Evolutionary conservation across 2,329 filamentous ascomycete species (phyloP), one percentile per base, ranked within the genome.

Genomic region (Cladosporium velox): DNA sequence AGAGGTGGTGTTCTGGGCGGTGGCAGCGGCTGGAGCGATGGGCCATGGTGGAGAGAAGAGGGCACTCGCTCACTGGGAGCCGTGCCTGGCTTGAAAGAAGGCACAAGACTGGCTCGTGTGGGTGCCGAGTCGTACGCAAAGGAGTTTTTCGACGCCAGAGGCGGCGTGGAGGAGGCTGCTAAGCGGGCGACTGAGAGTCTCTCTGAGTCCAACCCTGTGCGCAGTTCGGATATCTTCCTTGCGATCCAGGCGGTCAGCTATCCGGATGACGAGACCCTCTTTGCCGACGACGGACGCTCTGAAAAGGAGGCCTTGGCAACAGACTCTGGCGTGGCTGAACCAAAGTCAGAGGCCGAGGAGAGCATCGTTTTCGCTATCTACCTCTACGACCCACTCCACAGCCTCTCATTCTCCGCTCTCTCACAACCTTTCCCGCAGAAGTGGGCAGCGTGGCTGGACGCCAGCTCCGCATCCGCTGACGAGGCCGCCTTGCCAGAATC

Each of bases 371-470:
- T 96, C 72, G 91, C 91, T 28, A 81, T 95, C 65, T 93, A 92
- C 74, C 85, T 95, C 28, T 83, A 91, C 73, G 95, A 99, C 74
- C 94, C 95, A 2, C 88, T 97, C 41, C 95, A 99, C 78, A 89
- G 91, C 67, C 96, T 99, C 72, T 88, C 90, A 66, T 98, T 95
- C 83, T 86, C 88, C 71, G 87, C 92, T 1, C 78, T 97, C 73
- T 93, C 91, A 67, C 95, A 99, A 80, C 79, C 88, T 10, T 84
- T 98, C 59, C 95, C 95, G 0, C 86, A 88, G 49, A 89, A 90
- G 75, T 99, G 95, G 95, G 86, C 92, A 60, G 86, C 89, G 67
- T 99, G 95, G 95, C 85, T 99, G 7, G 94, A 99, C 76, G 90
- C 91, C 12, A 84, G 90, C 4, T 73, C 77, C 8, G 73, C 71